Conservation (phyloP, 2,329 filamentous ascomycete genomes). For the Hawksworthiomyces lignivorus region DNA sequence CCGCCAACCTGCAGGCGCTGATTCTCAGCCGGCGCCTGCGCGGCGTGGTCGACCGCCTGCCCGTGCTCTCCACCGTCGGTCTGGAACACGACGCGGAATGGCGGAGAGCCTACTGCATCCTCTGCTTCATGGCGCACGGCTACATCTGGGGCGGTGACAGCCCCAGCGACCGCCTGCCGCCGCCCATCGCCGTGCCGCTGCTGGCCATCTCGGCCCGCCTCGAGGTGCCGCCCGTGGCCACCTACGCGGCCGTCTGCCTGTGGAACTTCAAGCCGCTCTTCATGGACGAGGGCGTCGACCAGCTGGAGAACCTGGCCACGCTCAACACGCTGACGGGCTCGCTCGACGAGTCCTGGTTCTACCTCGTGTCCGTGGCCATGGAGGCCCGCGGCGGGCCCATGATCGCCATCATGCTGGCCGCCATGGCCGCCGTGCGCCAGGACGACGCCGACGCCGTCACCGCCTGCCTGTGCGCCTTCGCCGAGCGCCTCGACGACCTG, state of each 20-base stretch:
- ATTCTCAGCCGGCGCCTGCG: slow-evolving; percentile 79
- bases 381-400: slow-evolving; percentile 85
- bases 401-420: slow-evolving; percentile 80
- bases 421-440: slow-evolving; percentile 70
- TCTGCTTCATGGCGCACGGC: slow-evolving; percentile 86
- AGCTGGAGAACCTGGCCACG: slow-evolving; percentile 79
- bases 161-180: slow-evolving; percentile 71
- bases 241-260: slow-evolving; percentile 82
- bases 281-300: slow-evolving; percentile 69
- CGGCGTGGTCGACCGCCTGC: slow-evolving; percentile 69
- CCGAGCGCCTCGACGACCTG: slow-evolving; percentile 81
- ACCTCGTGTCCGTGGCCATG: slow-evolving; percentile 89
- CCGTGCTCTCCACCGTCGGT: slow-evolving; percentile 73
- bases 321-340: slow-evolving; percentile 89
- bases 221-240: slow-evolving; percentile 85
- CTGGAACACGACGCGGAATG: slow-evolving; percentile 83
- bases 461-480: slow-evolving; percentile 69
- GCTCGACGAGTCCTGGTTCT: slow-evolving; percentile 97
- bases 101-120: slow-evolving; percentile 83
- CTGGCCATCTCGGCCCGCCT: slow-evolving; percentile 68
- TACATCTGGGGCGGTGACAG: slow-evolving; percentile 91
- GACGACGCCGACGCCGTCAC: slow-evolving; percentile 66
- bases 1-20: slow-evolving; percentile 77
- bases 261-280: slow-evolving; percentile 98
- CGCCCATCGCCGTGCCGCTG: slow-evolving; percentile 75